Base-by-base conservation (phyloP, 1,284 basidiomycete species). In the Irpex rosettiformis region DNA sequence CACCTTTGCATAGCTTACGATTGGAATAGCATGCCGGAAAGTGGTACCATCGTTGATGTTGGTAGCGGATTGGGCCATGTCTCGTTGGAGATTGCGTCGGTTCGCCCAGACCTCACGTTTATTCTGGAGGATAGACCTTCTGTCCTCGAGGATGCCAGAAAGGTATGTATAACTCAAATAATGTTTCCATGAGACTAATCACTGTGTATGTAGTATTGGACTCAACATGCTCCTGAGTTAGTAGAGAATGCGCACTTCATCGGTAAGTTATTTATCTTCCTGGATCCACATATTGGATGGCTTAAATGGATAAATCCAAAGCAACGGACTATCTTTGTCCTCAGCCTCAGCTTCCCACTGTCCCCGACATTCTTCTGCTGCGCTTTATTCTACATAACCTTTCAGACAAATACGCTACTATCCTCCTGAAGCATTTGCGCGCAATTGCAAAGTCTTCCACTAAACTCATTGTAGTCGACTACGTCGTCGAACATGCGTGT, bases 341-440 rank as follows among this genome's bases (percentile, higher is more conserved):
- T 58, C 58, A 7, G 64, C 33, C 33, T 2, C 33, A 37, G 33
- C 33, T 37, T 37, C 33, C 4, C 4, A 16, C 33, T 16, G 16
- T 11, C 10, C 33, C 33, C 33, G 33, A 37, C 33, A 37, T 73
- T 8, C 72, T 67, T 59, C 21, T 70, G 13, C 30, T 72, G 3
- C 64, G 68, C 1, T 61, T 55, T 18, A 64, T 71, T 57, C 55
- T 69, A 2, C 70, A 73, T 63, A 67, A 73, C 58, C 71, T 68
- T 68, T 37, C 62, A 7, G 65, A 71, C 54, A n/a, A 33, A 0
- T 54, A 62, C 30, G 59, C 61, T 24, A 24, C 55, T 10, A 51
- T 61, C 48, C 68, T 72, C 54, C 65, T 73, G 11, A 22, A 43
- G 11, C 60, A 62, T 3, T 61, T 72, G 8, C 61, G 69, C 2